Conservation (phyloP, 2,329 filamentous ascomycete genomes). For the Xylaria multiplex region DNA sequence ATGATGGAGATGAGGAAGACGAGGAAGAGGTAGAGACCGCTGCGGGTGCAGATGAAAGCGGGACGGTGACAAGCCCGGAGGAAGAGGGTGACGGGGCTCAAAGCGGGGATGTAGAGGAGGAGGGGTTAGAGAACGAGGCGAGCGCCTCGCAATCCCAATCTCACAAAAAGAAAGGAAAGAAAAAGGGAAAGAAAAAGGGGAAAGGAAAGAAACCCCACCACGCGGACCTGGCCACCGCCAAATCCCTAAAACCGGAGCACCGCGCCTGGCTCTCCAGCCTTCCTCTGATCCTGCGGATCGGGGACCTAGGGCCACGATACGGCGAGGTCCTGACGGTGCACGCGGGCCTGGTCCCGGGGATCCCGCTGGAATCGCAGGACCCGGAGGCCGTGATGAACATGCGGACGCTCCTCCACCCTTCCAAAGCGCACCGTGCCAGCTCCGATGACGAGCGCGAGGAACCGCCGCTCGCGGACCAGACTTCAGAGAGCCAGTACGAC, state of each 20-base stretch:
- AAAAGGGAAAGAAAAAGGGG: slow-evolving; percentile 35
- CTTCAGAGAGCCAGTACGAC: background rate
- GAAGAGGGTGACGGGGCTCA: background rate
- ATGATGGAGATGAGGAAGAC: slow-evolving; percentile 36
- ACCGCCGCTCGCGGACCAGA: background rate
- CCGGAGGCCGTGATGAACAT: slow-evolving; percentile 91
- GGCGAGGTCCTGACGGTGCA: slow-evolving; percentile 81
- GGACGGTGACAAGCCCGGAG: background rate
- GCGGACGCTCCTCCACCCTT: slow-evolving; percentile 74
- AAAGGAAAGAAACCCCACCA: slow-evolving; percentile 49
- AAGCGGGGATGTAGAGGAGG: background rate
- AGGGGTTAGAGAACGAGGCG: slow-evolving; percentile 2
- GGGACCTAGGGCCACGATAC: slow-evolving; percentile 61
- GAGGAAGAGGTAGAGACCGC: slow-evolving; percentile 39
- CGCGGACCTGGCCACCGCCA: slow-evolving; percentile 63
- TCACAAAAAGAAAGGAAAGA: slow-evolving; percentile 29
- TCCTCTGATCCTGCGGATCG: slow-evolving; percentile 81
- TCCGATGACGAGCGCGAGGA: background rate
- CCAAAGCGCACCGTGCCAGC: background rate
- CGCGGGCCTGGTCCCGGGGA: slow-evolving; percentile 82
- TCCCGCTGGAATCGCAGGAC: slow-evolving; percentile 75
- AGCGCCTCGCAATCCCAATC: background rate
- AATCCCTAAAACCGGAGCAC: slow-evolving; percentile 66
- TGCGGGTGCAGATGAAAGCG: background rate
- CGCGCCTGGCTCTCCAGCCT: slow-evolving; percentile 74